Base-by-base conservation (phyloP, 2,329 filamentous ascomycete species). In the Monilinia fructigena region DNA sequence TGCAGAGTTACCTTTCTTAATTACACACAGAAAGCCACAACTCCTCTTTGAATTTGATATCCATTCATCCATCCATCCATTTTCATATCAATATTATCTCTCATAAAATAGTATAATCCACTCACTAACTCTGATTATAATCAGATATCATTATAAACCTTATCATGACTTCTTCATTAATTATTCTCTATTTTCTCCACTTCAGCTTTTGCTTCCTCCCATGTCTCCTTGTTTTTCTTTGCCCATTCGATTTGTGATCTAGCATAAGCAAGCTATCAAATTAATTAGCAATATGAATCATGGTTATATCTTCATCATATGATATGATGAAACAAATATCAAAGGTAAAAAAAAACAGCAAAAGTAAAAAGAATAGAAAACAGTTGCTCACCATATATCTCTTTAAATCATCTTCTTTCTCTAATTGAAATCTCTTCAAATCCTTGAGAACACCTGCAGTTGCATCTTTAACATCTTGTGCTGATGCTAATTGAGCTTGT, bases 341-440 rank as follows among this genome's bases (percentile, higher is more conserved):
- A 28, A 28, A 28, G 28, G 28, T 28, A 28, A 28, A 6, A 35
- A 31, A 6, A 35, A 35, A 35, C 31, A 35, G 4, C 31, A 7
- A 35, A 35, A 35, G 31, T 35, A 35, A 10, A 10, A 16, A 16
- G 8, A 40, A 3, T 0, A 38, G 6, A 56, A 61, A 16, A 65
- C 63, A 69, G 69, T 71, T 65, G 79, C 90, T 80, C 81, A 97
- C 95, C 95, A 99, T 99, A 77, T 98, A 98, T 70, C 91, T 87
- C 75, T 88, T 89, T 74, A 99, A 78, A 77, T 99, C 95, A 61
- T 94, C 92, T 79, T 99, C 96, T 79, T 99, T 99, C 79, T 98
- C 93, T 67, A 83, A 83, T 78, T 99, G 96, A 79, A 99, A 99
- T 68, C 95, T 84, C 80, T 93, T 92, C 68, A 99, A 81, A 76